Base-by-base conservation (phyloP, 2,329 filamentous ascomycete species). In the Phialemoniopsis sp. region DNA sequence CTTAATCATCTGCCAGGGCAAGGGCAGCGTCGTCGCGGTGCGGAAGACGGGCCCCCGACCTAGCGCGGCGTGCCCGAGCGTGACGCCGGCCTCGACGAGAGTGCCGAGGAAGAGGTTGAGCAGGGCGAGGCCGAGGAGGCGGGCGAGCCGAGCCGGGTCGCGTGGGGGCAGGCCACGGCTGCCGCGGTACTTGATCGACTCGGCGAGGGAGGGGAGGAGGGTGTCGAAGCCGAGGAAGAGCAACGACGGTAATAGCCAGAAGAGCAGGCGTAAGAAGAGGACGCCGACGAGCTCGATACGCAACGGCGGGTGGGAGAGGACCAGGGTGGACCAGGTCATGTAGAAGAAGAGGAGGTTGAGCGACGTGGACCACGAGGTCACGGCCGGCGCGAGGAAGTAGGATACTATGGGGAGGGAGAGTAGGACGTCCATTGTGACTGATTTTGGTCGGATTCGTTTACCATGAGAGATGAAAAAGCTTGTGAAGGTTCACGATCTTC, bases 321-420 rank as follows among this genome's bases (percentile, higher is more conserved):
- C 80, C 26, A 96, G 73, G 0, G 87, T 91, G 6, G 81, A 80
- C 89, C 89, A 95, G 50, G 87, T 91, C 67, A 95, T 77, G 60
- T 89, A 91, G 63, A 95, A 93, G 68, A 95, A 90, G 46, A 94
- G 67, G 17, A 95, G 66, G 59, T 93, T 95, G 46, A 95, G 70
- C 2, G 83, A 89, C 2, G 89, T 91, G 13, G 72, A 83, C 67
- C 85, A 89, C 7, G 85, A 84, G 7, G 78, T 75, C 42, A 80
- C 58, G 34, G 74, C 68, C 3, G 79, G 76, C 15, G 78, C 72
- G 36, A 82, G 67, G 51, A 86, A 70, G 53, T 82, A 85, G 19
- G 83, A 85, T 31, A 87, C 63, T 46, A 88, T 74, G 2, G 86
- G 86, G 29, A 91, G 71, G 2, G 85, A 87, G 41, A 90, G 68